phyloP scores from a whole-genome alignment of 148 eudicot species.

The Vaccinium macrocarpon region DNA sequence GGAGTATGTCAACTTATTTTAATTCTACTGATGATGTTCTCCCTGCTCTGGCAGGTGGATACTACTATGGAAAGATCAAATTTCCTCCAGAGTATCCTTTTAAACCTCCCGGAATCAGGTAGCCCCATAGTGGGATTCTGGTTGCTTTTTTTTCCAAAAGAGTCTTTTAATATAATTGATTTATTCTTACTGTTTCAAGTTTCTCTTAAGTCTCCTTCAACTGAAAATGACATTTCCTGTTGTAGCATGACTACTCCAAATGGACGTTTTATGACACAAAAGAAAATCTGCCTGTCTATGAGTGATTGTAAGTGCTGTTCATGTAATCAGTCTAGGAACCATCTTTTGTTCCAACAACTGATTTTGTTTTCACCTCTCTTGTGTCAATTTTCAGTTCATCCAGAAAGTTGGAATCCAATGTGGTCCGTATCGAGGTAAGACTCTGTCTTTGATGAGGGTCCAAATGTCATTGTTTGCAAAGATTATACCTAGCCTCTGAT shows the following conservation, averaged over 20 bases:
- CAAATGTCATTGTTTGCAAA: background rate
- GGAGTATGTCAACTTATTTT: slow-evolving; percentile 5
- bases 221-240: background rate
- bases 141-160: background rate
- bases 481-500: slow-evolving; percentile 6
- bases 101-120: slow-evolving; percentile 98
- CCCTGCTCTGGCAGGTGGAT: slow-evolving; percentile 57
- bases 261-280: slow-evolving; percentile 87
- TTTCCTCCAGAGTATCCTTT: slow-evolving; percentile 96
- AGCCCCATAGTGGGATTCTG: background rate
- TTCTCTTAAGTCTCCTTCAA: slow-evolving; percentile 12
- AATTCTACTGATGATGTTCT: background rate
- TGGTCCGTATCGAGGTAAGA: slow-evolving; percentile 97
- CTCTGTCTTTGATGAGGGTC: slow-evolving; percentile 15
- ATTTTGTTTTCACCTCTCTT: slow-evolving; percentile 16
- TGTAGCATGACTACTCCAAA: slow-evolving; percentile 95
- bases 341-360: background rate
- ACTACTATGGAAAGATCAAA: slow-evolving; percentile 87
- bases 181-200: background rate
- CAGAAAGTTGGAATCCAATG: slow-evolving; percentile 99
- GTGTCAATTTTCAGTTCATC: slow-evolving; percentile 61
- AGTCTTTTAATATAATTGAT: background rate
- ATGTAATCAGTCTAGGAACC: background rate
- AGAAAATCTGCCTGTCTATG: slow-evolving; percentile 91
- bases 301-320: slow-evolving; percentile 74